Conservation (phyloP, 345 rosid species). For the Syzygium aqueum region DNA sequence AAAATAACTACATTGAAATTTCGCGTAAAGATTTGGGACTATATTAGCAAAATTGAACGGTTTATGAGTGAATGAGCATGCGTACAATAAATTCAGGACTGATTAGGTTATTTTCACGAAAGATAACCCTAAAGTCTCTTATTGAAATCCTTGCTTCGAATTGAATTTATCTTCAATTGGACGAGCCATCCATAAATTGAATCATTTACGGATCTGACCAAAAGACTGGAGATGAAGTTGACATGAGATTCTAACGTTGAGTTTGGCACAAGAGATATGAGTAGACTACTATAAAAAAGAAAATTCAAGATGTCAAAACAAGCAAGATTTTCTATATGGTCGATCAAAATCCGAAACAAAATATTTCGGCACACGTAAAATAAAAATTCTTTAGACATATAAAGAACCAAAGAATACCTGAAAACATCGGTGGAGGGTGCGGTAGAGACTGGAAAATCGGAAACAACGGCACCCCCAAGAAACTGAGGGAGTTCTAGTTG, state of each 20-base stretch:
- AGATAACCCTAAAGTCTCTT: not conserved
- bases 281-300: too few species aligned
- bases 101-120: not conserved
- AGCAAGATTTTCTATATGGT: not conserved
- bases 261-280: not conserved
- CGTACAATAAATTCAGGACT: not conserved
- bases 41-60: not conserved
- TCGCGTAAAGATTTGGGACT: accelerated
- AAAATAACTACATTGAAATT: not conserved
- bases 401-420: not conserved
- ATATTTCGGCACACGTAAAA: not conserved
- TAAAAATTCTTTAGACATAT: not conserved
- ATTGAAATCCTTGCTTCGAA: not conserved
- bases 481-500: not conserved
- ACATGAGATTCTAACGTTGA: not conserved
- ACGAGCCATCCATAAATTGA: not conserved
- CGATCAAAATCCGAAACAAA: not conserved
- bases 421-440: not conserved
- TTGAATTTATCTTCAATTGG: not conserved
- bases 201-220: not conserved
- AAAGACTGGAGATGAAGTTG: not conserved
- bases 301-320: not conserved
- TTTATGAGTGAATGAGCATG: not conserved
- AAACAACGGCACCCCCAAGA: not conserved
- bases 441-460: not conserved